These are phyloP conservation scores for Pyricularia pennisetigena DNA, from an alignment of 2,329 filamentous ascomycete genomes.

Conservation along the genomic window DNA sequence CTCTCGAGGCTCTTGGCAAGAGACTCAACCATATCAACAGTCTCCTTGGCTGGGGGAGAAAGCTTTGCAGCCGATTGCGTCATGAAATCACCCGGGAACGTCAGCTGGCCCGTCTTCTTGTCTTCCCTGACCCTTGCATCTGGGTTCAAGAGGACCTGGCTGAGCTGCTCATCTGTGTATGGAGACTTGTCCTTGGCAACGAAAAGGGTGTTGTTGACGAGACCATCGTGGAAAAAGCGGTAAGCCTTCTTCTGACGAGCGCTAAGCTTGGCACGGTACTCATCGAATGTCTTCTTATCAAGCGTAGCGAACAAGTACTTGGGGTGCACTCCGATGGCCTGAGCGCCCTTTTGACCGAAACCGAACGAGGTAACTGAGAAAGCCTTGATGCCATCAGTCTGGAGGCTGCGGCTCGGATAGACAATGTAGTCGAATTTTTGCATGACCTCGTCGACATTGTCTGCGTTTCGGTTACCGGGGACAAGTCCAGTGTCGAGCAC, in stretches of 20 bases:
- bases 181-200: constrained; percentile 88
- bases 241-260: constrained; percentile 97
- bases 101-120: constrained; percentile 76
- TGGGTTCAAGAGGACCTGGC: constrained; percentile 86
- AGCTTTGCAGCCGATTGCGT: constrained; percentile 51
- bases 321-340: constrained; percentile 93
- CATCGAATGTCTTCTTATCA: constrained; percentile 70
- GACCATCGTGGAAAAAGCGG: constrained; percentile 94
- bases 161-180: constrained; percentile 81
- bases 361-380: constrained; percentile 99
- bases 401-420: constrained; percentile 88
- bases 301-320: constrained; percentile 94
- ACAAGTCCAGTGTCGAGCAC: constrained; percentile 90
- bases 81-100: constrained; percentile 60
- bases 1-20: constrained; percentile 57
- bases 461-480: constrained; percentile 93
- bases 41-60: constrained; percentile 45
- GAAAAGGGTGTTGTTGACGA: constrained; percentile 97
- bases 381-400: constrained; percentile 96
- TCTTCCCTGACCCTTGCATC: constrained; percentile 75
- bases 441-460: constrained; percentile 94
- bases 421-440: constrained; percentile 97
- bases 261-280: constrained; percentile 82
- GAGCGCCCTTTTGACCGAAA: constrained; percentile 97
- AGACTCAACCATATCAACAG: constrained; percentile 66